Conservation (phyloP, 441 rosid genomes). For the Pelargonium hybrid region DNA sequence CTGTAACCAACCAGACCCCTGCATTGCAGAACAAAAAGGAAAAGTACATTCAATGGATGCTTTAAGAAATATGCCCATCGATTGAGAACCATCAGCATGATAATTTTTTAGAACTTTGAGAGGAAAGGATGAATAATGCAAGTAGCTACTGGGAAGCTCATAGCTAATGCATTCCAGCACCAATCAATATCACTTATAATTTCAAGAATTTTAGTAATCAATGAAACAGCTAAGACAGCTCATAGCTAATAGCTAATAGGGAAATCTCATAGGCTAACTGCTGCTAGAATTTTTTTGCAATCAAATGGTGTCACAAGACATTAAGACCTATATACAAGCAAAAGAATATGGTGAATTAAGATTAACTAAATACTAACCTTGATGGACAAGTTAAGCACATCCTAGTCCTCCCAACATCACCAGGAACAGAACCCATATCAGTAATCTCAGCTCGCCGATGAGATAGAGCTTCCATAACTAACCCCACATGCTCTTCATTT, state of each 20-base stretch:
- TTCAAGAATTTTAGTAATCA: background rate
- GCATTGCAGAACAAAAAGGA: slow-evolving; percentile 16
- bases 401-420: slow-evolving; percentile 75
- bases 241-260: background rate
- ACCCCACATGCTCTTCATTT: slow-evolving; percentile 86
- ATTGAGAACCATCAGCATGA: background rate
- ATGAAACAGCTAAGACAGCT: background rate
- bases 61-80: background rate
- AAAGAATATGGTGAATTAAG: background rate
- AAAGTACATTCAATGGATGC: background rate
- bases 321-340: background rate
- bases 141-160: background rate
- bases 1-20: slow-evolving; percentile 97
- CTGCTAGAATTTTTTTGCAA: background rate
- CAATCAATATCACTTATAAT: background rate
- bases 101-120: background rate
- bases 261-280: background rate
- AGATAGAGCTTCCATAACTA: slow-evolving; percentile 84
- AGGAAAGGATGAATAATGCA: background rate
- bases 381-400: slow-evolving; percentile 86
- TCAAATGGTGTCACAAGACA: background rate
- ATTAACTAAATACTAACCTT: slow-evolving; percentile 36
- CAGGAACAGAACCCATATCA: slow-evolving; percentile 93
- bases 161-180: background rate
- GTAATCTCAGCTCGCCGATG: slow-evolving; percentile 74